Percentiles rank a stretch among this genome's conserved stretches.
phyloP scores from a whole-genome alignment of 2,329 filamentous ascomycete genomes.

The Aureobasidium namibiae region DNA sequence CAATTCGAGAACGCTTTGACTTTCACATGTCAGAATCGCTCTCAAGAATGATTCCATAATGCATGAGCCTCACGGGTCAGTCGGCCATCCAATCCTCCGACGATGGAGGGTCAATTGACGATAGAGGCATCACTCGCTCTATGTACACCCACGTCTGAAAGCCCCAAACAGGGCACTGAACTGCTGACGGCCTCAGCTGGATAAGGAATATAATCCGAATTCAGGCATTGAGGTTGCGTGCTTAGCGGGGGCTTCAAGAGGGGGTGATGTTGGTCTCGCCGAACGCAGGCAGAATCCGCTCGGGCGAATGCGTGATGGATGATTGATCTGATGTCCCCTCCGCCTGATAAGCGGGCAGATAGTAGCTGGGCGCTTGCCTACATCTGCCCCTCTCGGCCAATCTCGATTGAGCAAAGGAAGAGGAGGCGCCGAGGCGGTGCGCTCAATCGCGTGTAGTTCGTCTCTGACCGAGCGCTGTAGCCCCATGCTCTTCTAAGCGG shows the following conservation, averaged over 20 bases:
- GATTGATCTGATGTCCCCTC: background rate
- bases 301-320: conserved; percentile 11
- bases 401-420: conserved; percentile 4
- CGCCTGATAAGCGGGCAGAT: conserved; percentile 12
- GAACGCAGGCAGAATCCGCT: background rate
- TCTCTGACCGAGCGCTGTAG: conserved; percentile 7
- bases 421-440: conserved; percentile 8
- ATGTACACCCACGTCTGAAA: background rate
- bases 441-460: conserved; percentile 10
- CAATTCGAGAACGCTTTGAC: conserved; percentile 6
- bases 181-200: background rate
- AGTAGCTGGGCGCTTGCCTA: conserved; percentile 4
- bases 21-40: conserved; percentile 8
- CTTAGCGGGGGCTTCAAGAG: background rate
- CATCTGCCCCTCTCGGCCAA: conserved; percentile 3
- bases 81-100: background rate
- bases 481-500: conserved; percentile 1
- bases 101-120: conserved; percentile 4
- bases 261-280: conserved; percentile 6
- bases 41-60: background rate
- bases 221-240: background rate
- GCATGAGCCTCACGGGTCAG: conserved; percentile 4
- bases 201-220: background rate
- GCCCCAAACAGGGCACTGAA: background rate
- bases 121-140: background rate